phyloP scores from a whole-genome alignment of 805 yeast genomes.

The Suhomyces prunicola region DNA sequence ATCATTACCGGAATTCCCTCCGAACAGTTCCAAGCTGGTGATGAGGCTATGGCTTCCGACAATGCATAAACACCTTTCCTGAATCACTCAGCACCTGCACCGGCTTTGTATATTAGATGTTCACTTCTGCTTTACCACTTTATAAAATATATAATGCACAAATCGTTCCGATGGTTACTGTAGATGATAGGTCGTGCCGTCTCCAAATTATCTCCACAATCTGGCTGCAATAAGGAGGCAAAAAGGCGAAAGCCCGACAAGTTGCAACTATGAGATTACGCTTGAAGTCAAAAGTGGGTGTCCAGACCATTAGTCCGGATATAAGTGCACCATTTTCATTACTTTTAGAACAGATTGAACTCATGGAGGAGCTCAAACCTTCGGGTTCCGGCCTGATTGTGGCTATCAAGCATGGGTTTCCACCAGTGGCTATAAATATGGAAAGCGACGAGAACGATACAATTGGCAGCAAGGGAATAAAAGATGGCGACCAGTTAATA shows the following conservation, averaged over 20 bases:
- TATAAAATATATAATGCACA: background rate
- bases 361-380: slow-evolving; percentile 10
- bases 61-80: background rate
- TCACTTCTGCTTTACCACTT: background rate
- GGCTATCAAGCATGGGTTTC: slow-evolving; percentile 54
- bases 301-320: slow-evolving; percentile 3
- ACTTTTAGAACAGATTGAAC: slow-evolving; percentile 4
- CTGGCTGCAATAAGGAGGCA: background rate
- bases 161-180: background rate
- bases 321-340: background rate
- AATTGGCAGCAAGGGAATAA: slow-evolving; percentile 45
- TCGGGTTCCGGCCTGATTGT: slow-evolving; percentile 2
- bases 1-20: slow-evolving; percentile 11
- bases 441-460: slow-evolving; percentile 10
- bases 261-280: slow-evolving; percentile 10
- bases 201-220: background rate
- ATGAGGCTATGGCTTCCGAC: background rate
- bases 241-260: background rate
- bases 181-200: background rate
- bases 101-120: background rate
- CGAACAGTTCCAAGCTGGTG: slow-evolving; percentile 5
- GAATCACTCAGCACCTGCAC: background rate
- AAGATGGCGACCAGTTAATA: slow-evolving; percentile 58
- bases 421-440: slow-evolving; percentile 48
- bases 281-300: slow-evolving; percentile 6